Evolutionary conservation across 2,329 filamentous ascomycete genomes (phyloP), one percentile per base, ranked within the genome.

Genomic region (Ophiostoma australiae): DNA sequence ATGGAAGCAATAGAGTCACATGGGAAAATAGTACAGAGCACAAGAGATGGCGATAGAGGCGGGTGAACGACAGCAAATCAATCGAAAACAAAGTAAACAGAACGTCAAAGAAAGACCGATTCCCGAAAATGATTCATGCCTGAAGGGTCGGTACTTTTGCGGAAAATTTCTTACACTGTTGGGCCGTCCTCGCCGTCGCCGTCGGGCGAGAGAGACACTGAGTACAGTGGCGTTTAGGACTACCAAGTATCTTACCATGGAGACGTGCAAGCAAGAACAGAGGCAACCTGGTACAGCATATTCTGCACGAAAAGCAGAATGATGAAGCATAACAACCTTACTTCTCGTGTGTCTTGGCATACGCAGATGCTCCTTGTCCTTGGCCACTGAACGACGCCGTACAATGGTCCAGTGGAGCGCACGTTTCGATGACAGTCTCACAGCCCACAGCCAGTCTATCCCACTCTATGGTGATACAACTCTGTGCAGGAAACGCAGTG

Each of bases 311-410:
- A 17, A 48, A 48, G 52, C 52, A 58, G 15, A 15, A 58, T 27
- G 52, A 58, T 58, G 52, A 58, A 58, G 52, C 52, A 58, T 58
- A 58, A 58, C 52, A 58, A 58, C 10, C 52, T 58, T 58, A 27
- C 6, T 58, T 27, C 13, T 58, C 23, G 52, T 27, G 52, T 15
- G 17, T 58, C 52, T 58, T 58, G 52, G 52, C 52, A 58, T 15
- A 58, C 11, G 52, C 52, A 27, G 5, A 23, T 52, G 44, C 48
- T 5, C 48, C 1, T 31, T 41, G 39, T 41, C 39, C 1, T 41
- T 13, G 39, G 15, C 39, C 39, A 41, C 39, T 41, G 39, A 41
- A 41, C 39, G 39, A 41, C 15, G 39, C 48, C n/a, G 48, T 52
- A 52, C 17, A n/a, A 23, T 23, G n/a, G 20, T 41, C 48, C 48